Evolutionary conservation across 1,284 basidiomycete genomes (phyloP).

Genomic region (Xanthoconium separans): DNA sequence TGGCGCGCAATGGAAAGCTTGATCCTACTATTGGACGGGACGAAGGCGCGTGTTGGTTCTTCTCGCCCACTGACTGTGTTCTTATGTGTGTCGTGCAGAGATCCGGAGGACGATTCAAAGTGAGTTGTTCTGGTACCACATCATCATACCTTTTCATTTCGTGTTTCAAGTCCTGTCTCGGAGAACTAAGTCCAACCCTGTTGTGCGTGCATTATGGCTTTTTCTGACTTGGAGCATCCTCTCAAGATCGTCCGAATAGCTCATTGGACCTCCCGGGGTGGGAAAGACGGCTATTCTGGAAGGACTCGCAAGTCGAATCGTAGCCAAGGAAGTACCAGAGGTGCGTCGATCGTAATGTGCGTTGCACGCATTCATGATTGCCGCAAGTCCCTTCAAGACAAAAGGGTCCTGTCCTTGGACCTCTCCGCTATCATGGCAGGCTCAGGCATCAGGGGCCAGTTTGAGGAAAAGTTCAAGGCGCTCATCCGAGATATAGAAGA

Average conservation of each 20-base stretch:
- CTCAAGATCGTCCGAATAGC: conserved; percentile 35
- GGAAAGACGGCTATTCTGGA: conserved; percentile 94
- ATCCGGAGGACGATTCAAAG: conserved; percentile 90
- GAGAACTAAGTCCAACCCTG: conserved; percentile 86
- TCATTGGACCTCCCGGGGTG: conserved; percentile 80
- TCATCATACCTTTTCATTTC: background rate
- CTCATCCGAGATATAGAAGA: conserved; percentile 87
- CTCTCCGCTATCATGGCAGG: conserved; percentile 82
- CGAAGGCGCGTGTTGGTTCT: conserved; percentile 50
- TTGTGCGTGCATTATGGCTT: conserved; percentile 46
- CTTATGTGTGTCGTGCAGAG: conserved; percentile 46
- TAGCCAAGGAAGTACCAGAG: conserved; percentile 90
- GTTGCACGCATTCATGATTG: background rate
- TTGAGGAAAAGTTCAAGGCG: conserved; percentile 91
- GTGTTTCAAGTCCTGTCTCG: conserved; percentile 62
- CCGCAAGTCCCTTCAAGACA: conserved; percentile 72
- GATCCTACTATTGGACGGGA: conserved; percentile 91
- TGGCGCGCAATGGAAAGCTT: conserved; percentile 81
- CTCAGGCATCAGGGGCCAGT: conserved; percentile 86
- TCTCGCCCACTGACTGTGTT: background rate
- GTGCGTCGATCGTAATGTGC: conserved; percentile 38
- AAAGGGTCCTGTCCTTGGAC: conserved; percentile 81
- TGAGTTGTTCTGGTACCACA: conserved; percentile 35
- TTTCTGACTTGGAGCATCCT: background rate
- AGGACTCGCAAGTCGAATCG: conserved; percentile 85